phyloP scores from a whole-genome alignment of 768 basidiomycete species.

The Amanita polypyramis region DNA sequence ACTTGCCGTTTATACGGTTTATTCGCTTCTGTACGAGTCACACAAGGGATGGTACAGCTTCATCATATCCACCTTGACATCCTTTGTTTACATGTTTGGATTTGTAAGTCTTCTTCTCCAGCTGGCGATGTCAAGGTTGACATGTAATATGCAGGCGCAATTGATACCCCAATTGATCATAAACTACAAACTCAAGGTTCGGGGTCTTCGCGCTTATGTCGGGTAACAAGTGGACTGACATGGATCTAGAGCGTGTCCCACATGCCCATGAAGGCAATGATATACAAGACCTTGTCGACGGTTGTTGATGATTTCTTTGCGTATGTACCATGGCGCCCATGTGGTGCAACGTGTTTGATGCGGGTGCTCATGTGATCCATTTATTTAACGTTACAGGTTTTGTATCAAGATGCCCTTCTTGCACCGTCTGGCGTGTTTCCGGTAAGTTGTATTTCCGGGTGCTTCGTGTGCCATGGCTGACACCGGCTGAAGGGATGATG shows the following conservation, averaged over 20 bases:
- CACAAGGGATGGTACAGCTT: slow-evolving; percentile 97
- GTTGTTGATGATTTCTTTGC: slow-evolving; percentile 91
- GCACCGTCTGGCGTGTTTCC: slow-evolving; percentile 85
- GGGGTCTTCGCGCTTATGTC: slow-evolving; percentile 16
- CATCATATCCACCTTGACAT: slow-evolving; percentile 84
- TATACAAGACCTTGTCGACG: slow-evolving; percentile 86
- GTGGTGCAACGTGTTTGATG: neutral
- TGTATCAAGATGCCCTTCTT: slow-evolving; percentile 96
- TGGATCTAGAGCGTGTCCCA: slow-evolving; percentile 76
- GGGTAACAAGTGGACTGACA: slow-evolving; percentile 1
- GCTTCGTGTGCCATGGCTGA: slow-evolving; percentile 12
- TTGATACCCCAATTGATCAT: slow-evolving; percentile 84
- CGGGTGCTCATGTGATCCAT: slow-evolving; percentile 11
- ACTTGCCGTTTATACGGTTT: slow-evolving; percentile 65
- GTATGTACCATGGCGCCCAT: slow-evolving; percentile 31
- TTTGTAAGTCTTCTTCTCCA: slow-evolving; percentile 64
- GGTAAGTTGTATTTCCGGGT: slow-evolving; percentile 22
- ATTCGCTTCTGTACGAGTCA: slow-evolving; percentile 72
- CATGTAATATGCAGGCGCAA: slow-evolving; percentile 48
- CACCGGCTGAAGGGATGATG: slow-evolving; percentile 49
- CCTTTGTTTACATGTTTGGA: slow-evolving; percentile 94
- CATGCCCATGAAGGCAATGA: slow-evolving; percentile 98
- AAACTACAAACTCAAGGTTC: slow-evolving; percentile 92
- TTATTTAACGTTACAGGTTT: slow-evolving; percentile 41
- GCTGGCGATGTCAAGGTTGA: slow-evolving; percentile 10